Conservation (phyloP, 1,284 basidiomycete genomes). For the Boletellus deceptivus region DNA sequence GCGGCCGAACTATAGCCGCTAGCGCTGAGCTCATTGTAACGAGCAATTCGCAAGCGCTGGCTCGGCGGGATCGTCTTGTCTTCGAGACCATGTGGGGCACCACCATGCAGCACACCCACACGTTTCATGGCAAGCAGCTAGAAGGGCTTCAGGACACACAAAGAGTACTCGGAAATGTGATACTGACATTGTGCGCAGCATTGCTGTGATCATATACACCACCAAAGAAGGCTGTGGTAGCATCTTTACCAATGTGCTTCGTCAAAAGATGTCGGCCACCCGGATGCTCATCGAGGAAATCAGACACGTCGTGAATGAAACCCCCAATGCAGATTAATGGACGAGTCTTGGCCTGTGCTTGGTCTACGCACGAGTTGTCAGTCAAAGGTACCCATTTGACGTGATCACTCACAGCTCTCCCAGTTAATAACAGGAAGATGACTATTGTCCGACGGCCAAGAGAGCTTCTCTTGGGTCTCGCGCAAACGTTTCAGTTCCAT, state of each 20-base stretch:
- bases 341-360: conserved; percentile 72
- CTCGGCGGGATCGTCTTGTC: conserved; percentile 63
- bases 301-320: conserved; percentile 86
- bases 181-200: conserved; percentile 79
- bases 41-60: conserved; percentile 66
- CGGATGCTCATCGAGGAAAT: conserved; percentile 90
- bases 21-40: conserved; percentile 56
- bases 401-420: conserved; percentile 70
- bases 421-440: conserved; percentile 82
- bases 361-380: conserved; percentile 44
- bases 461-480: conserved; percentile 64
- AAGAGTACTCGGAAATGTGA: background rate
- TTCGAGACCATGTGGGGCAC: conserved; percentile 60
- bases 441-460: conserved; percentile 77
- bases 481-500: conserved; percentile 88
- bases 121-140: conserved; percentile 85
- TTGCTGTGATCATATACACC: conserved; percentile 94
- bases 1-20: conserved; percentile 36
- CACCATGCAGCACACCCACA: conserved; percentile 83
- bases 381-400: conserved; percentile 4
- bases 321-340: conserved; percentile 82
- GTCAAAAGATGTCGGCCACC: conserved; percentile 70
- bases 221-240: conserved; percentile 91
- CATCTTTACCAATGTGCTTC: conserved; percentile 77
- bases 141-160: conserved; percentile 17